These are phyloP conservation scores for Pseudocercospora crystallina DNA, from an alignment of 2,329 filamentous ascomycete species.

Conservation along the genomic window DNA sequence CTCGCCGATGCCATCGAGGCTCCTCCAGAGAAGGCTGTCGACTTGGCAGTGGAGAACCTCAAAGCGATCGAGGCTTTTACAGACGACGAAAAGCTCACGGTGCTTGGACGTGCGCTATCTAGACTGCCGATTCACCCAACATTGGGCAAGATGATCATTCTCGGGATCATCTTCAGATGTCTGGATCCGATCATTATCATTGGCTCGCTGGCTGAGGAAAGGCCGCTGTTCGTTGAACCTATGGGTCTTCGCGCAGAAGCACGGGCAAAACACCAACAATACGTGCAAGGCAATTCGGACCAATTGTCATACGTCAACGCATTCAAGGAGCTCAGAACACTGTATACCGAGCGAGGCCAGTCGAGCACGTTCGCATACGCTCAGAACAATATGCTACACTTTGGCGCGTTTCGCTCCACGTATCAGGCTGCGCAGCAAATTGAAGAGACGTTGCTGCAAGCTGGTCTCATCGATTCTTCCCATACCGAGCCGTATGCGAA, in stretches of 20 bases:
- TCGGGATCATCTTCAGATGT: slow-evolving; percentile 54
- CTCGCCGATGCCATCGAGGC: slow-evolving; percentile 48
- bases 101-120: slow-evolving; percentile 47
- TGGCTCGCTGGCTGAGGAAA: slow-evolving; percentile 37
- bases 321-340: slow-evolving; percentile 40
- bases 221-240: slow-evolving; percentile 38
- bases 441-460: slow-evolving; percentile 38
- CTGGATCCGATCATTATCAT: slow-evolving; percentile 52
- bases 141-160: slow-evolving; percentile 51
- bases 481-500: not conserved
- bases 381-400: slow-evolving; percentile 36
- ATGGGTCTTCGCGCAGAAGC: slow-evolving; percentile 28
- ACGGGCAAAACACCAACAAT: slow-evolving; percentile 30
- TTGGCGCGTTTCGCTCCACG: slow-evolving; percentile 38
- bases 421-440: slow-evolving; percentile 40
- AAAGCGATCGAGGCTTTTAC: slow-evolving; percentile 45
- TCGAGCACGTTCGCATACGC: slow-evolving; percentile 34
- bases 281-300: slow-evolving; percentile 44
- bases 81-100: slow-evolving; percentile 44
- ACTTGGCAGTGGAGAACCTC: slow-evolving; percentile 41
- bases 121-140: slow-evolving; percentile 44
- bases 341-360: slow-evolving; percentile 33
- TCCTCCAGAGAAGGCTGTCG: slow-evolving; percentile 40
- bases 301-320: slow-evolving; percentile 49
- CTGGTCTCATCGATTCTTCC: slow-evolving; percentile 35